Evolutionary conservation across 225 moss, liverwort and hornwort genomes (phyloP), one percentile per base, ranked within the genome.

Genomic region (Sphagnum tenellum): DNA sequence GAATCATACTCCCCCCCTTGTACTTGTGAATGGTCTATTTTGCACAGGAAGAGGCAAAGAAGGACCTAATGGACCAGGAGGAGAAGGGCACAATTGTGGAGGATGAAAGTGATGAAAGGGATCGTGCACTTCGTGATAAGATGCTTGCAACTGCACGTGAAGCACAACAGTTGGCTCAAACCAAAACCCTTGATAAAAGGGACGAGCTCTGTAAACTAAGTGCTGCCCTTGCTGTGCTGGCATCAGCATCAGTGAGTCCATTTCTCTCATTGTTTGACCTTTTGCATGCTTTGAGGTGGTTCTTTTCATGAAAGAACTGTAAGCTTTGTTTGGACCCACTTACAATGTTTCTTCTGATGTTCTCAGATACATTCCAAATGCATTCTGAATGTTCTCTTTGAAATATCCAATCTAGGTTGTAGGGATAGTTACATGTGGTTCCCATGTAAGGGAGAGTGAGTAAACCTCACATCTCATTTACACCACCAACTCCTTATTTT

Each of bases 151-250:
- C 85, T 48, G 83, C 87, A 59, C 80, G 81, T 64, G 90, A 86
- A 61, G 98, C 87, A 45, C 85, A 87, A 73, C 74, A 93, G 64
- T 74, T 90, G 65, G 89, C 98, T 3, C 70, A 83, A 65, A 80
- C 77, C 11, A 93, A 79, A 73, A 80, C 90, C 59, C 77, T 84
- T 13, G 98, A 89, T 45, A 92, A 96, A 61, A 77, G 83, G 72
- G 90, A 91, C 55, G 89, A 98, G 47, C 72, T 98, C 56, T 98
- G 98, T 83, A 98, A 98, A 74, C 87, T 98, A 46, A 98, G 98
- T 75, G 84, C 90, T 51, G 98, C 98, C 60, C 77, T 98, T 72
- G 98, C 98, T 69, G 90, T 98, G 45, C 71, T 98, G 69, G 98
- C 98, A 63, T 98, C 98, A 66, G 98, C 98, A 66, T 98, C 98